A percentile compares a stretch with the other conserved stretches of the same genome.
Conservation (phyloP, 148 eudicot species). For the Mesembryanthemum crystallinum region DNA sequence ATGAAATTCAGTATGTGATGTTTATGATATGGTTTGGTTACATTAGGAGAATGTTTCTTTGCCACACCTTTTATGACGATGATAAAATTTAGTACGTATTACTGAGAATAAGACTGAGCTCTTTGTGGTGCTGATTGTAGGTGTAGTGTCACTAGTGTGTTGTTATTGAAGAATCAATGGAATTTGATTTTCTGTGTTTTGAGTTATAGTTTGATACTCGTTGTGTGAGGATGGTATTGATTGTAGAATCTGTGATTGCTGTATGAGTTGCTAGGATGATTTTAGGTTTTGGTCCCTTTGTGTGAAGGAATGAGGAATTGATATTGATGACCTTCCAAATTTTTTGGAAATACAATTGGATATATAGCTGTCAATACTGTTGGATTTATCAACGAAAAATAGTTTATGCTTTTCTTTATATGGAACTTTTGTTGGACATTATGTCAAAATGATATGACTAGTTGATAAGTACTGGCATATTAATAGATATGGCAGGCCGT, state of each 20-base stretch:
- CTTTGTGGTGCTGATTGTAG: no score
- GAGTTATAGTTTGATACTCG: not conserved
- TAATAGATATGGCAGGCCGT: not conserved
- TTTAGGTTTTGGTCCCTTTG: not conserved
- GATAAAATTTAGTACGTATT: no score
- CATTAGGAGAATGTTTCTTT: no score
- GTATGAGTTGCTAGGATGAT: not conserved
- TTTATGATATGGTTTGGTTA: no score
- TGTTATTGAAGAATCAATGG: not conserved
- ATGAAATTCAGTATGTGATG: no score
- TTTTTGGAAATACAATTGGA: not conserved
- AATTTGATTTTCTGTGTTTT: not conserved
- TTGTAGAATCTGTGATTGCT: not conserved
- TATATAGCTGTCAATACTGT: not conserved
- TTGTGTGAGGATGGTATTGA: not conserved
- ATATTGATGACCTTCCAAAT: not conserved
- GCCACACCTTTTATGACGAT: no score
- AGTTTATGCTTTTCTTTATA: not conserved
- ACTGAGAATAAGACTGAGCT: no score
- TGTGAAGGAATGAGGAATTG: not conserved
- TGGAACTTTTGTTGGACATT: not conserved
- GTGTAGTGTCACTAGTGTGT: no score
- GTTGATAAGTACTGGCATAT: not conserved
- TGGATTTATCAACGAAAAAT: not conserved
- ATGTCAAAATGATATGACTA: not conserved